These are phyloP conservation scores for Auricularia cornea DNA, from an alignment of 768 basidiomycete genomes.

Conservation along the genomic window DNA sequence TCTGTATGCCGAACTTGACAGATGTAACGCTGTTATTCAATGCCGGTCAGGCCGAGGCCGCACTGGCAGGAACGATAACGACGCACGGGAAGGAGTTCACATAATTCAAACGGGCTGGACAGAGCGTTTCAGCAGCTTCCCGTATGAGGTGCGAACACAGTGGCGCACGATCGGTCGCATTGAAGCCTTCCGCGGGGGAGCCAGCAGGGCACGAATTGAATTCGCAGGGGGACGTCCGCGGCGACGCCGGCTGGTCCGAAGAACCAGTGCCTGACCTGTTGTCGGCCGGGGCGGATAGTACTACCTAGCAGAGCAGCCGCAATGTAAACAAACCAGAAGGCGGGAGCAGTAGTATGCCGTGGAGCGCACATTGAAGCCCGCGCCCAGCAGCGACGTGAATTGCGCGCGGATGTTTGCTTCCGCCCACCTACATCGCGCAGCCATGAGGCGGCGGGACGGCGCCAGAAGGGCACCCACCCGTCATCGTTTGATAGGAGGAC, in stretches of 20 bases:
- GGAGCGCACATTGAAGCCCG: conserved; percentile 18
- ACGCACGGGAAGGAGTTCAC: conserved; percentile 34
- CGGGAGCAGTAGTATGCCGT: background rate
- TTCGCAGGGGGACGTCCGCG: conserved; percentile 27
- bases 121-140: background rate
- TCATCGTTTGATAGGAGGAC: no score
- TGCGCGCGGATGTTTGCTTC: conserved; percentile 23
- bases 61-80: background rate
- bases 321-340: no score
- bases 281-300: conserved; percentile 40
- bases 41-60: no score
- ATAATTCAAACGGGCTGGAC: conserved; percentile 33
- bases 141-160: background rate
- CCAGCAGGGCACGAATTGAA: conserved; percentile 35
- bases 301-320: conserved; percentile 13
- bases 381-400: conserved; percentile 15
- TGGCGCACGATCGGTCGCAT: conserved; percentile 30
- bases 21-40: conserved; percentile 25
- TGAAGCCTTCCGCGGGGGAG: conserved; percentile 35
- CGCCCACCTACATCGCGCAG: conserved; percentile 24
- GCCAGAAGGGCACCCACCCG: no score
- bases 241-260: conserved; percentile 25
- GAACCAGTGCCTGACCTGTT: conserved; percentile 42
- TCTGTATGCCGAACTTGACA: conserved; percentile 37
- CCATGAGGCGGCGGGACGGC: no score